Base-by-base conservation (phyloP, 768 basidiomycete genomes). In the Rhizopogon vesiculosus region DNA sequence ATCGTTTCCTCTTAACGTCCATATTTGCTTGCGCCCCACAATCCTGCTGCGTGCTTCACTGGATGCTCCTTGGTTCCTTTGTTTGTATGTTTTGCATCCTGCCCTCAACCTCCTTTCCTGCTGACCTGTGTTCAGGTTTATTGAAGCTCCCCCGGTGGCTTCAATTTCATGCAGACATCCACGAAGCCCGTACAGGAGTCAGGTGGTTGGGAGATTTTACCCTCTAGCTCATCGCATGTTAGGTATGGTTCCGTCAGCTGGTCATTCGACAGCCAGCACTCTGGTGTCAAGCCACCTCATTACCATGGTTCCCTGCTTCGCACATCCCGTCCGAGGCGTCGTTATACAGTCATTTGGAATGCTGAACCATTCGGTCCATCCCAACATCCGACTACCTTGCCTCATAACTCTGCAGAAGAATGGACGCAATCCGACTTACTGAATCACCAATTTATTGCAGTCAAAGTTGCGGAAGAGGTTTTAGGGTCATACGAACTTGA, bases 401-500 rank as follows among this genome's bases (percentile, higher is more conserved):
- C 51, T 1, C 28, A 35, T 33, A 13, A 33, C 33, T 16, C 50
- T 28, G 53, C 8, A 5, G 16, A 45, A 10, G 33, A 45, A 31
- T 35, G 42, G 53, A 15, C 54, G 22, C 18, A 8, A 18, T 39
- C 39, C 7, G 51, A 55, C 22, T 57, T 60, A 45, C 63, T 81
- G 56, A 81, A 75, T 62, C 45, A 64, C 48, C 72, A 76, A 33
- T 67, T 77, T 35, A 66, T 71, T 53, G 79, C 78, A 1, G 72
- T 76, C 52, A 69, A 66, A 54, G 61, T 55, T 42, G 77, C 75
- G 7, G 51, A 66, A 56, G 75, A 74, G n/a, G 68, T 67, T 7
- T 46, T 80, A 10, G 56, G 57, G 55, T 53, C 61, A 13, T 80
- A 81, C 55, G 79, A 81, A 61, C 59, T 57, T 18, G 67, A 70